Conservation (phyloP, 108 stramenopile species). For the Nannochloropsis salina region DNA sequence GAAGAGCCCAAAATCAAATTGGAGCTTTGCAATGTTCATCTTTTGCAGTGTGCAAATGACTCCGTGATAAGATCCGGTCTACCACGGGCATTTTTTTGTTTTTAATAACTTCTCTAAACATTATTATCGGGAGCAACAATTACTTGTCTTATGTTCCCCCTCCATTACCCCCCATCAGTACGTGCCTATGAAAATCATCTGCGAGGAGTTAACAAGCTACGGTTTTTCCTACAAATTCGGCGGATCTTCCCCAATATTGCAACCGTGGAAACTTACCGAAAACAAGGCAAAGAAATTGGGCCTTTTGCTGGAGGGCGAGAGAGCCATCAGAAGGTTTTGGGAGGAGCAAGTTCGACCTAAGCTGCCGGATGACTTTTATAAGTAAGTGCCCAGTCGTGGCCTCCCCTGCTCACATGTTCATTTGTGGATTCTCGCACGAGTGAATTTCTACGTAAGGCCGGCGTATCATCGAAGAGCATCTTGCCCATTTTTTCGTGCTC, state of each 20-base stretch:
- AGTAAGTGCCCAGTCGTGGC: not conserved
- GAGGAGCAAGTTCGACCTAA: not conserved
- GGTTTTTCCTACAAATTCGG: not conserved
- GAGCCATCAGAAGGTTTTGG: not conserved
- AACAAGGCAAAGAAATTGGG: not conserved
- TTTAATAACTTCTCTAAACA: too few species aligned
- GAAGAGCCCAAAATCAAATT: too few species aligned
- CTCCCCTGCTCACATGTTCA: too few species aligned
- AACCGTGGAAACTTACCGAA: constrained; percentile 11
- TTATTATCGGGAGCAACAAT: too few species aligned
- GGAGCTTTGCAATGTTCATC: too few species aligned
- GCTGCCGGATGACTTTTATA: not conserved
- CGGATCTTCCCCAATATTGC: not conserved
- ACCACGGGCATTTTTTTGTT: too few species aligned
- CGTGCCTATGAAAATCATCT: not conserved
- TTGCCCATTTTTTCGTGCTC: not conserved
- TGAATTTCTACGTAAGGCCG: too few species aligned
- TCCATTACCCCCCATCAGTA: not conserved
- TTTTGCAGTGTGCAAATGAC: too few species aligned
- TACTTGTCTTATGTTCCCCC: too few species aligned
- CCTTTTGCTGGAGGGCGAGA: not conserved
- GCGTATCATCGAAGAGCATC: too few species aligned
- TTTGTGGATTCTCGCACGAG: too few species aligned
- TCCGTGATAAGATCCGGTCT: too few species aligned
- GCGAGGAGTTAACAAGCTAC: constrained; percentile 13